Evolutionary conservation across 225 moss, liverwort and hornwort genomes (phyloP), one percentile per base, ranked within the genome.

Genomic region (Sphagnum contortum): DNA sequence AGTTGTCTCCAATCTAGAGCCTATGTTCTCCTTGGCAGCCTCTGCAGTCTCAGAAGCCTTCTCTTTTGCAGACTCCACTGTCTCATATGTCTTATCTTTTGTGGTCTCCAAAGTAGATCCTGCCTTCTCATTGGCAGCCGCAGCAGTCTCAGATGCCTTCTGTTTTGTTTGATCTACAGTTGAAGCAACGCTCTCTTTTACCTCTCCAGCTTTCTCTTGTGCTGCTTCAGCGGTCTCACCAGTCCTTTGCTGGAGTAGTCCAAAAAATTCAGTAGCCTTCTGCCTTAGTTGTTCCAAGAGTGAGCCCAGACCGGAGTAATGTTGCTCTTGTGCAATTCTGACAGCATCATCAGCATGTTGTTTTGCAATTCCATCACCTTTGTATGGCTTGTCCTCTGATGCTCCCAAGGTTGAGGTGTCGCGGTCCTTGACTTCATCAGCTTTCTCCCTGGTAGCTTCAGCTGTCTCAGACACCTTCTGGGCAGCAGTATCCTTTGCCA

Each of bases 41-140:
- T 47, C 69, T 3, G 77, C 2, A 3, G 56, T 12, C 44, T 77
- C 80, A 4, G 73, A 68, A 45, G 71, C 65, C 12, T 71, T 80
- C 65, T 68, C 64, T 50, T 60, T 64, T 0, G 74, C 64, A 5
- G 59, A 56, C 4, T 70, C 62, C 66, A 14, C 57, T 8, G 65
- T 49, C 2, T 69, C 49, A 13, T 73, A 72, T 58, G 70, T 68
- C 51, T 76, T 79, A 1, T 74, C 57, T 8, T 71, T 68, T 3
- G 64, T 71, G 54, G 7, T 45, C 4, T 73, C 64, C 0, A 57
- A 56, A 6, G 72, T 2, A 57, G 72, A 72, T 62, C 69, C 52
- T 14, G 66, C 69, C 46, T 83, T 83, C 50, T 79, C 71, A 47
- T 79, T 83, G 2, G 76, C 76, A n/a, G 62, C 76, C 54, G 72